A percentile compares a stretch with the other conserved stretches of the same genome.
Conservation (phyloP, 2,329 filamentous ascomycete genomes). For the Pestalotiopsis sp. region DNA sequence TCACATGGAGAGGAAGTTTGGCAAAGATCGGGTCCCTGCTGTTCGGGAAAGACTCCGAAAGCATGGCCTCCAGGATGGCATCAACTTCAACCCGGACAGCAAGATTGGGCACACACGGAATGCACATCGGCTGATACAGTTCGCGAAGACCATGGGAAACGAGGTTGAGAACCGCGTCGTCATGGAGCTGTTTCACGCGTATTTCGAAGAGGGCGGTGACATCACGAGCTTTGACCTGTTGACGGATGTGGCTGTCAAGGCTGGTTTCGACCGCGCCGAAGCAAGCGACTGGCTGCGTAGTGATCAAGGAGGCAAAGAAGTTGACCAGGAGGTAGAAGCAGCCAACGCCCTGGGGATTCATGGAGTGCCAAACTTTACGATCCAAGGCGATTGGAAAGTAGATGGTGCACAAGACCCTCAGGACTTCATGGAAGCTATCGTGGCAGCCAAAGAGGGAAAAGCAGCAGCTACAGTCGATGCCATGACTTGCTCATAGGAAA, state of each 20-base stretch:
- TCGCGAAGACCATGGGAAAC: constrained; percentile 58
- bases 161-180: constrained; percentile 60
- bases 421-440: constrained; percentile 65
- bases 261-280: constrained; percentile 51
- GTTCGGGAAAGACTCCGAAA: constrained; percentile 60
- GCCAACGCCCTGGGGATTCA: constrained; percentile 51
- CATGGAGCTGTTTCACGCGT: constrained; percentile 60
- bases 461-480: background rate
- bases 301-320: constrained; percentile 44
- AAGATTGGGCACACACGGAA: constrained; percentile 78
- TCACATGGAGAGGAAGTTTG: constrained; percentile 68
- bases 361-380: constrained; percentile 70
- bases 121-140: constrained; percentile 75
- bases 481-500: background rate
- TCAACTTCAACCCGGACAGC: constrained; percentile 73
- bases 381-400: constrained; percentile 65
- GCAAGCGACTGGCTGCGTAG: constrained; percentile 40
- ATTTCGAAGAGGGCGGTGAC: constrained; percentile 62
- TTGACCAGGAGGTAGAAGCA: constrained; percentile 51
- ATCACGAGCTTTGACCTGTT: constrained; percentile 56
- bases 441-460: constrained; percentile 42
- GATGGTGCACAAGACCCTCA: constrained; percentile 67
- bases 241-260: constrained; percentile 48
- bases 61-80: constrained; percentile 67
- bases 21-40: constrained; percentile 58